Base-by-base conservation (phyloP, 345 rosid genomes). In the Abelmoschus esculentus region DNA sequence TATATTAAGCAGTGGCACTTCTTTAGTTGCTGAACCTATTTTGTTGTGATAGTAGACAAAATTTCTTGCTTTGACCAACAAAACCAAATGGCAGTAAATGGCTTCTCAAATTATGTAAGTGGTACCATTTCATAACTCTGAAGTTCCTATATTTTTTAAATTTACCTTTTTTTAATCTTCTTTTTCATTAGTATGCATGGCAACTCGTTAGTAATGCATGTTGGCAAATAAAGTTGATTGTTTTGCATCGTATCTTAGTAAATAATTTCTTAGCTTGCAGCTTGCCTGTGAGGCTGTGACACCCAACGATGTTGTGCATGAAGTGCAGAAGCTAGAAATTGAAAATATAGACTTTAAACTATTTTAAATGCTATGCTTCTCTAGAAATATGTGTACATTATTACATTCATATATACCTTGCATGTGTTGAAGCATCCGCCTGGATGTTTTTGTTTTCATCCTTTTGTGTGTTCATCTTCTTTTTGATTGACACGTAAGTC, bases 31-130 rank as follows among this genome's bases (percentile, higher is more conserved):
- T n/a, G 55, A 66, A 46, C 44, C 36, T 76, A 17, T 60, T 28
- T 22, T 50, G 3, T 8, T 67, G 61, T 66, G 73, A 75, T 80
- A 73, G 67, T 86, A 86, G 96, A 80, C 73, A 78, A 79, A 72
- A 15, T 76, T 74, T 71, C 53, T 32, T 66, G 58, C 76, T 73
- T 80, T 71, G 73, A 66, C 69, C 87, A 76, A 72, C 78, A 74
- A 55, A 78, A 76, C 77, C 89, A 83, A 50, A 63, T 60, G 49
- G 53, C 79, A 31, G 65, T 72, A 28, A 66, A 77, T 53, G 77
- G 79, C 60, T 66, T 85, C 66, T 52, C 63, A 54, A 78, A 68
- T 74, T 74, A 87, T 80, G 92, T 85, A 84, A 83, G 89, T 71
- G 7, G 65, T 67, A 75, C 11, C 66, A 70, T 10, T 6, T 60